Evolutionary conservation across 2,329 filamentous ascomycete genomes (phyloP).

Genomic region (Pseudogymnoascus sp.): DNA sequence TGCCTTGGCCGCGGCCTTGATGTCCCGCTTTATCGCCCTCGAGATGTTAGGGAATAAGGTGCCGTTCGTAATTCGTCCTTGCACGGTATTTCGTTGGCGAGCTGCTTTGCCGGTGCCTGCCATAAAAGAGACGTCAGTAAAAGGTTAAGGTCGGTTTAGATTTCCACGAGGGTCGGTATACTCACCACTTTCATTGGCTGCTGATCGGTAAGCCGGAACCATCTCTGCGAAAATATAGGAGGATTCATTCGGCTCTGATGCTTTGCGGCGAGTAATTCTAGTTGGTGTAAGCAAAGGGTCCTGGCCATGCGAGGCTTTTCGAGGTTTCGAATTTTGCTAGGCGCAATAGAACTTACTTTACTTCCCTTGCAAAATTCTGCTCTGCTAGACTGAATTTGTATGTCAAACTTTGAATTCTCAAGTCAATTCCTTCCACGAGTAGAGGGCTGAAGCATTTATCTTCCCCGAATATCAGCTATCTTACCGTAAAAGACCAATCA

Average conservation of each 20-base stretch:
- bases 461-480: neutral
- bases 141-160: neutral
- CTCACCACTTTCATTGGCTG: constrained; percentile 15
- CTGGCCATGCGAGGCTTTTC: constrained; percentile 1
- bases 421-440: constrained; percentile 15
- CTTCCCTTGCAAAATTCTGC: constrained; percentile 15
- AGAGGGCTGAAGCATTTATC: constrained; percentile 11
- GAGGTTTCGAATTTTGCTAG: neutral
- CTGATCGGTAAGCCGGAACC: constrained; percentile 17
- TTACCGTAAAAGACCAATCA: neutral
- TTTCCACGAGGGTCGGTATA: constrained; percentile 8
- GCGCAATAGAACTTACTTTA: constrained; percentile 16
- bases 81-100: constrained; percentile 14
- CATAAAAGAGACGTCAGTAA: constrained; percentile 10
- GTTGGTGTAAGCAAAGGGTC: constrained; percentile 11
- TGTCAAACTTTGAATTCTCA: constrained; percentile 18
- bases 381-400: constrained; percentile 15
- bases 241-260: constrained; percentile 18
- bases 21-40: constrained; percentile 12
- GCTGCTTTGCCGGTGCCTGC: constrained; percentile 14
- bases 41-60: constrained; percentile 18
- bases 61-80: constrained; percentile 16
- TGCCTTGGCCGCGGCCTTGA: constrained; percentile 10
- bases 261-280: constrained; percentile 15
- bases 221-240: constrained; percentile 19